These are phyloP conservation scores for Pyrenochaeta sp. DNA, from an alignment of 2,329 filamentous ascomycete species.

Conservation along the genomic window DNA sequence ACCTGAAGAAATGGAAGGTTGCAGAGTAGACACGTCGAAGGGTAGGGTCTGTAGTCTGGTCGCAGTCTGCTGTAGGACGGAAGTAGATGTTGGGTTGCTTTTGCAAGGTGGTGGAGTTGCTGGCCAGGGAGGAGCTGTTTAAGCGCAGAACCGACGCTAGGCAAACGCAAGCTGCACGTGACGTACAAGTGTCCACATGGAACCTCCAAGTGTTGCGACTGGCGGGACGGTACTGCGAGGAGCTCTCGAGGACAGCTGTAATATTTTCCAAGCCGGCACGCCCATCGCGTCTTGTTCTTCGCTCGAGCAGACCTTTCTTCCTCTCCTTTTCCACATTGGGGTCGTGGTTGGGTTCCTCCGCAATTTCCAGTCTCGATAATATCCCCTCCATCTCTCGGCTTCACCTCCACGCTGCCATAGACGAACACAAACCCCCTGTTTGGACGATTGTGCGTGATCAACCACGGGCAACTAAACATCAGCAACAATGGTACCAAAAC, in stretches of 20 bases:
- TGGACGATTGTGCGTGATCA: not conserved
- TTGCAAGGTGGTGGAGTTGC: slow-evolving; percentile 5
- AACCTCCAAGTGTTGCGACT: slow-evolving; percentile 35
- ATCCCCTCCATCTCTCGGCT: slow-evolving; percentile 26
- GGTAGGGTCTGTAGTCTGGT: not conserved
- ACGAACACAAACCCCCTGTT: not conserved
- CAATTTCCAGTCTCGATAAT: slow-evolving; percentile 22
- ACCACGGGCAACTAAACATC: slow-evolving; percentile 12
- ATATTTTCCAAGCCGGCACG: not conserved
- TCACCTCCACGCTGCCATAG: slow-evolving; percentile 4
- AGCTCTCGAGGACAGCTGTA: slow-evolving; percentile 7
- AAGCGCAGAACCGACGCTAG: slow-evolving; percentile 20
- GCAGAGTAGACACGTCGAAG: no score
- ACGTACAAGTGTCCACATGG: slow-evolving; percentile 31
- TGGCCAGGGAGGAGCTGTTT: slow-evolving; percentile 20
- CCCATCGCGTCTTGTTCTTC: slow-evolving; percentile 1
- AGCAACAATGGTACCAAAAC: slow-evolving; percentile 40
- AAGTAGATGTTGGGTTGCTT: not conserved
- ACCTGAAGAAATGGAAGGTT: not conserved
- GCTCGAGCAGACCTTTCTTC: not conserved
- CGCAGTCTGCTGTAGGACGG: not conserved
- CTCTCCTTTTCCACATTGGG: not conserved
- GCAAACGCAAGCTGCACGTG: slow-evolving; percentile 26
- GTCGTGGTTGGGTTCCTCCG: slow-evolving; percentile 11
- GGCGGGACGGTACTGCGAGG: slow-evolving; percentile 13